These are phyloP conservation scores for Nemophila menziesii DNA, from an alignment of 257 asterid genomes.

Conservation along the genomic window DNA sequence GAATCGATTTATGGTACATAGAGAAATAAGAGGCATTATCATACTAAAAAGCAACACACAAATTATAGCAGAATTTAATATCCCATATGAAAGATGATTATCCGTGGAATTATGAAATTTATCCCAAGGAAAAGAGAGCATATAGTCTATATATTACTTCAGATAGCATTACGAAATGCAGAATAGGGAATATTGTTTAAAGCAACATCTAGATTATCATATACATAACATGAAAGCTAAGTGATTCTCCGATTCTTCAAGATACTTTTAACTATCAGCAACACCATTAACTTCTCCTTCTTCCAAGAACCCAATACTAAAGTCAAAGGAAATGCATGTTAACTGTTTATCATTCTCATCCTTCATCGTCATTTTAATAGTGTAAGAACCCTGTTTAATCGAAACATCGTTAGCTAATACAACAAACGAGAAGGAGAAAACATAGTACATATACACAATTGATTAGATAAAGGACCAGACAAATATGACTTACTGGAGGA, in stretches of 20 bases:
- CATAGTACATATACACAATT: not conserved
- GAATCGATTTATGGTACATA: no score
- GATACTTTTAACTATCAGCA: slow-evolving; percentile 29
- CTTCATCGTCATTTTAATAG: slow-evolving; percentile 43
- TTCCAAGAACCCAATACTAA: slow-evolving; percentile 44
- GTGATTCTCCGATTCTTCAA: not conserved
- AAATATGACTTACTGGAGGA: slow-evolving; percentile 56
- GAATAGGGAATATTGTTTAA: not conserved
- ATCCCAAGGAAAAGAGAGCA: not conserved
- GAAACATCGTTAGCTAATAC: not conserved
- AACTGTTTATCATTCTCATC: slow-evolving; percentile 34
- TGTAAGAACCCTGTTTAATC: slow-evolving; percentile 57
- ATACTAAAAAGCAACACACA: not conserved
- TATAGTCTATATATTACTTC: not conserved
- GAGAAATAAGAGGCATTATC: no score
- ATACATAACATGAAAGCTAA: slow-evolving; percentile 13
- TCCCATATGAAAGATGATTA: not conserved
- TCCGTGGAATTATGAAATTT: not conserved
- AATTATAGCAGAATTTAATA: not conserved
- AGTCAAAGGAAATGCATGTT: slow-evolving; percentile 63
- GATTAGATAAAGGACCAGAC: not conserved
- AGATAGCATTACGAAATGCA: slow-evolving; percentile 1
- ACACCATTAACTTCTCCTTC: slow-evolving; percentile 24
- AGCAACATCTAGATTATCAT: slow-evolving; percentile 2
- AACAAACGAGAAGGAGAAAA: not conserved